Percentiles rank a stretch among this genome's conserved stretches.
Evolutionary conservation across 352 stramenopile genomes (phyloP).

Genomic region (Blastocystis sp.): DNA sequence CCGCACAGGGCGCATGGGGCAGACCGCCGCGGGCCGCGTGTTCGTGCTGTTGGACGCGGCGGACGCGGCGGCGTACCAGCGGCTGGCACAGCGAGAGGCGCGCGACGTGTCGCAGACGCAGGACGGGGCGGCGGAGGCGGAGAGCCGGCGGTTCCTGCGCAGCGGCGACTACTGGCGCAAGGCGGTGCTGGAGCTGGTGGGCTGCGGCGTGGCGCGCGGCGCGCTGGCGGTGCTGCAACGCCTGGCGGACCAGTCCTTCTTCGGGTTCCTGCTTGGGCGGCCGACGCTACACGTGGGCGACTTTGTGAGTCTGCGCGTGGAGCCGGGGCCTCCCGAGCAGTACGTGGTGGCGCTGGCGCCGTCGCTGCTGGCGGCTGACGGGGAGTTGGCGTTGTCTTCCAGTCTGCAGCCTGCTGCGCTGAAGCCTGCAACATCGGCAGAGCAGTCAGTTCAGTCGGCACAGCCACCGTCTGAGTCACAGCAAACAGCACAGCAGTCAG

Average conservation of each 20-base stretch:
- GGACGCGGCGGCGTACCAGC: background rate
- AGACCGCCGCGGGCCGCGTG: background rate
- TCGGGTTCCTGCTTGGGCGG: background rate
- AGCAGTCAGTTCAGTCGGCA: too few relatives aligned
- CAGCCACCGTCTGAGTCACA: too few relatives aligned
- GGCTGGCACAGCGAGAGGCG: background rate
- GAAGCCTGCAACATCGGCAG: too few relatives aligned
- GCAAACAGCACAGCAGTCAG: too few relatives aligned
- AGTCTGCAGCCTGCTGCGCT: background rate
- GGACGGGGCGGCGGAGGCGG: background rate
- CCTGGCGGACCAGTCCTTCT: background rate
- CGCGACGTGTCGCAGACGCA: background rate
- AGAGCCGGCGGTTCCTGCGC: background rate
- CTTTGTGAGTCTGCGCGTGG: background rate
- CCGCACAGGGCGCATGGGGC: conserved; percentile 44
- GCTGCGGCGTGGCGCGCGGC: background rate
- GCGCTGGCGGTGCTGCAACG: background rate
- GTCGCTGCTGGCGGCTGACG: background rate
- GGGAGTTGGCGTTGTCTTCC: too few relatives aligned
- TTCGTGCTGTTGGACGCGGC: background rate
- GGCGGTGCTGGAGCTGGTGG: conserved; percentile 6
- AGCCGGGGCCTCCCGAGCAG: background rate
- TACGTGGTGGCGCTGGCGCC: background rate
- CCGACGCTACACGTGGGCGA: background rate
- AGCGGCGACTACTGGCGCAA: background rate